Evolutionary conservation across 192 early-diverging fungal species (phyloP).

Genomic region (Oehlia diaphana): DNA sequence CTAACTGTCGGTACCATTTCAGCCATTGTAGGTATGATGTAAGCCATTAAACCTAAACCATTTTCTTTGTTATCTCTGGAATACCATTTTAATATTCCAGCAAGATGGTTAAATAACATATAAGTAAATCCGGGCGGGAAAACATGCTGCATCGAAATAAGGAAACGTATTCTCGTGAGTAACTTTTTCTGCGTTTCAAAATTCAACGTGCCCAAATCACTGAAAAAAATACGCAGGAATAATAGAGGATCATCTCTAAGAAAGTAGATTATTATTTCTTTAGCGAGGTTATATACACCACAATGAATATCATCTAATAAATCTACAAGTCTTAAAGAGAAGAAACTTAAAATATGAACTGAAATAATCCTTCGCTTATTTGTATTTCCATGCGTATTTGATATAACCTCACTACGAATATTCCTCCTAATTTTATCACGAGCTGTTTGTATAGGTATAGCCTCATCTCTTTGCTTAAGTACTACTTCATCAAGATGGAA

Average conservation of each 20-base stretch:
- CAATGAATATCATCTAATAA: constrained; percentile 50
- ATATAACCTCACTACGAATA: neutral
- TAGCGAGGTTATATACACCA: constrained; percentile 44
- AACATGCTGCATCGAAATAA: constrained; percentile 48
- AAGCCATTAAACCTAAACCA: constrained; percentile 40
- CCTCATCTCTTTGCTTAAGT: constrained; percentile 26
- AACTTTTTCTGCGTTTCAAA: constrained; percentile 39
- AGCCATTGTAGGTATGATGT: constrained; percentile 48
- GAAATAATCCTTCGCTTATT: constrained; percentile 36
- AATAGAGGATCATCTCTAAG: constrained; percentile 56
- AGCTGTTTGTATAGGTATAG: neutral
- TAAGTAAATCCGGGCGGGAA: constrained; percentile 53
- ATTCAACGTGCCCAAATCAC: constrained; percentile 45
- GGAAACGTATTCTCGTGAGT: constrained; percentile 44
- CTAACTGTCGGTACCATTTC: constrained; percentile 54
- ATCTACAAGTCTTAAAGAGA: constrained; percentile 50
- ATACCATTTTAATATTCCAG: constrained; percentile 59
- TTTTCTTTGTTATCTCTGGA: constrained; percentile 44
- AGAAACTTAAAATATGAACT: constrained; percentile 45
- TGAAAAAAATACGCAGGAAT: constrained; percentile 52
- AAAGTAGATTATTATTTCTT: constrained; percentile 48
- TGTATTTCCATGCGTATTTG: constrained; percentile 16
- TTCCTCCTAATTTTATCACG: constrained; percentile 18
- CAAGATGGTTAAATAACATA: constrained; percentile 54
- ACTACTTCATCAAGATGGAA: constrained; percentile 53